A percentile compares a stretch with the other conserved stretches of the same genome.
Conservation (phyloP, 768 basidiomycete genomes). For the Kwoniella sp. region DNA sequence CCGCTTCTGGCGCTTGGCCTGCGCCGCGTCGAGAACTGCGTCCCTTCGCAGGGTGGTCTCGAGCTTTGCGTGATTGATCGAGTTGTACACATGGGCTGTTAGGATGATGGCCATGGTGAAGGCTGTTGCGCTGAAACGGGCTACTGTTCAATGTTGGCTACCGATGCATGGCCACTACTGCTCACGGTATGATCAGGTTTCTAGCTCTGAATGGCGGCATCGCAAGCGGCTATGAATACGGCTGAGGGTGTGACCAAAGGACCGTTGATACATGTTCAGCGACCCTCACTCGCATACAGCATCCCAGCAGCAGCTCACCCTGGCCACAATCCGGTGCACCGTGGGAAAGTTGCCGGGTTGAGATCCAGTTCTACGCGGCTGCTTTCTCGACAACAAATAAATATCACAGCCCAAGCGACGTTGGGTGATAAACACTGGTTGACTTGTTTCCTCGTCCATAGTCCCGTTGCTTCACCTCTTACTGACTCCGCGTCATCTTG, state of each 20-base stretch:
- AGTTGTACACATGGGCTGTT: slow-evolving; percentile 15
- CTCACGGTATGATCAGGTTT: slow-evolving; percentile 18
- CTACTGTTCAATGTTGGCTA: background rate
- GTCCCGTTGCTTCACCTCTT: background rate
- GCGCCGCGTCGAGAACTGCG: slow-evolving; percentile 5
- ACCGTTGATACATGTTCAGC: no score
- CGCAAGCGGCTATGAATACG: no score
- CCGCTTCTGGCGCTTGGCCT: slow-evolving; percentile 3
- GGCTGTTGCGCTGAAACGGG: slow-evolving; percentile 4
- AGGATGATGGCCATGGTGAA: slow-evolving; percentile 18
- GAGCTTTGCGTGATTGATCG: slow-evolving; percentile 14
- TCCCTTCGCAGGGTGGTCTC: slow-evolving; percentile 10
- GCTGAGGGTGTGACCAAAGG: no score
- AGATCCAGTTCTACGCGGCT: slow-evolving; percentile 3
- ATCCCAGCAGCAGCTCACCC: no score
- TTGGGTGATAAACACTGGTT: no score
- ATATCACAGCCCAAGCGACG: no score
- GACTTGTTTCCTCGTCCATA: background rate
- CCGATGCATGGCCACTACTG: background rate
- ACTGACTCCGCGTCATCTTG: no score
- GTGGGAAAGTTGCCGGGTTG: slow-evolving; percentile 15
- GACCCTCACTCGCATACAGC: no score
- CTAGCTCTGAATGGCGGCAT: slow-evolving; percentile 13
- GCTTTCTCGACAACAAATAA: background rate
- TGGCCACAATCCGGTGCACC: background rate